Evolutionary conservation across 352 stramenopile species (phyloP).

Genomic region (Phytopythium litorale): DNA sequence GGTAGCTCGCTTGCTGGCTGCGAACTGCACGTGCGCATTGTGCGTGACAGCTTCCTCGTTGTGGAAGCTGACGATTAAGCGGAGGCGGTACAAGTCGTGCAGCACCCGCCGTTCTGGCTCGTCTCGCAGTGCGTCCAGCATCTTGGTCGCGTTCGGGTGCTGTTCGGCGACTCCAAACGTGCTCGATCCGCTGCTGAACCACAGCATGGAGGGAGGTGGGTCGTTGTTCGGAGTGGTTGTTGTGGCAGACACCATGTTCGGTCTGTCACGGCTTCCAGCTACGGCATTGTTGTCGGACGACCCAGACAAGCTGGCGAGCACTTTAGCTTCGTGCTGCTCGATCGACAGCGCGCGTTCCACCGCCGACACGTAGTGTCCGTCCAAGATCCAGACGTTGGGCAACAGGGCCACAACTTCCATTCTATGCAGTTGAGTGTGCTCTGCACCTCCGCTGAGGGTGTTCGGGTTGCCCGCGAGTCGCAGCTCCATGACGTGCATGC

Average conservation of each 20-base stretch:
- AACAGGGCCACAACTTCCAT: constrained; percentile 46
- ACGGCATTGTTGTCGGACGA: background rate
- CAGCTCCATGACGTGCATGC: constrained; percentile 56
- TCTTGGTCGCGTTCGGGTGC: constrained; percentile 8
- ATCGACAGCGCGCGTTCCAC: constrained; percentile 33
- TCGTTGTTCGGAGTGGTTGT: constrained; percentile 3
- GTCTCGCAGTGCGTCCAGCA: constrained; percentile 8
- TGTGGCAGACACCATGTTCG: background rate
- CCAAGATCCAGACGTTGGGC: constrained; percentile 53
- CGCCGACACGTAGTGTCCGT: constrained; percentile 51
- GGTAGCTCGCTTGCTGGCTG: constrained; percentile 22
- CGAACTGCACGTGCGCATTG: constrained; percentile 44
- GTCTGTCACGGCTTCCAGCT: no score
- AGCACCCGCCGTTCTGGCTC: constrained; percentile 6
- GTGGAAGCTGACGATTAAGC: constrained; percentile 35
- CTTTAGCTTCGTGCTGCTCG: constrained; percentile 36
- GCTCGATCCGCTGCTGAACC: background rate
- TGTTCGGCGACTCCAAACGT: background rate
- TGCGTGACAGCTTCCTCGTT: constrained; percentile 41
- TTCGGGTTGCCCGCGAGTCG: constrained; percentile 31
- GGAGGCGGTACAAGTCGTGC: constrained; percentile 36
- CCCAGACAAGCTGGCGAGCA: constrained; percentile 3
- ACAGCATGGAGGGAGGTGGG: constrained; percentile 2
- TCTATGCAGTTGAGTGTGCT: constrained; percentile 22
- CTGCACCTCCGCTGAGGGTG: constrained; percentile 13